These are phyloP conservation scores for Verticillium nubilum DNA, from an alignment of 2,329 filamentous ascomycete genomes.

Conservation along the genomic window DNA sequence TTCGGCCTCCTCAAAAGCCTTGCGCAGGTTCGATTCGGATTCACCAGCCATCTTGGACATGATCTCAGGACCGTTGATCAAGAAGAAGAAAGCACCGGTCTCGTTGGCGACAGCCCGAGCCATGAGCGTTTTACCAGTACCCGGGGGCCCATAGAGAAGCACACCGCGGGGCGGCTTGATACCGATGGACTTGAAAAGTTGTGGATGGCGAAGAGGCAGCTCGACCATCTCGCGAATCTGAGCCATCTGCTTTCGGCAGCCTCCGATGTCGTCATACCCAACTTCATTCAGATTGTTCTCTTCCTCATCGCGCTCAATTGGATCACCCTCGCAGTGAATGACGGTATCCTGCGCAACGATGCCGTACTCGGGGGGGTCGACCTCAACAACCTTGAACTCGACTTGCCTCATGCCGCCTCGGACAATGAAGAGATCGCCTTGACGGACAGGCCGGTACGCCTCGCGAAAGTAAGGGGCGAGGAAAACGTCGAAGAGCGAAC, in stretches of 20 bases:
- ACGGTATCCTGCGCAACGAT: conserved; percentile 98
- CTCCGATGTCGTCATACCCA: conserved; percentile 98
- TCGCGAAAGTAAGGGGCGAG: conserved; percentile 99
- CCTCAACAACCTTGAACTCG: conserved; percentile 99
- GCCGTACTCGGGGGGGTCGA: conserved; percentile 96
- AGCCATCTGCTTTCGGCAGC: conserved; percentile 99
- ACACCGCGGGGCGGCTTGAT: conserved; percentile 99
- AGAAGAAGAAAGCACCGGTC: conserved; percentile 98
- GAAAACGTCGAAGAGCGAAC: conserved; percentile 97
- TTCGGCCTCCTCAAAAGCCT: conserved; percentile 99
- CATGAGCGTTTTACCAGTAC: conserved; percentile 99
- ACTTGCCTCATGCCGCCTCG: conserved; percentile 98
- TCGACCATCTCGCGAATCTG: conserved; percentile 99
- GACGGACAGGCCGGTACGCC: conserved; percentile 93
- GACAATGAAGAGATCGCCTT: conserved; percentile 96
- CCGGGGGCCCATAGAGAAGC: conserved; percentile 90
- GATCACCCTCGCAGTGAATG: conserved; percentile 97
- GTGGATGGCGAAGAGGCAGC: conserved; percentile 90
- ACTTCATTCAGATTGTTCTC: conserved; percentile 99
- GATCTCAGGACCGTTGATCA: conserved; percentile 98
- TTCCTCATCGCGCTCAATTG: conserved; percentile 94
- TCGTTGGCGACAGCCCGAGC: conserved; percentile 98
- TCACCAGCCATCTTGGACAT: conserved; percentile 99
- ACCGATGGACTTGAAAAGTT: conserved; percentile 99
- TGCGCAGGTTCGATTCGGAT: conserved; percentile 95